Conservation (phyloP, 805 yeast genomes). For the Candida nonsorbophila region DNA sequence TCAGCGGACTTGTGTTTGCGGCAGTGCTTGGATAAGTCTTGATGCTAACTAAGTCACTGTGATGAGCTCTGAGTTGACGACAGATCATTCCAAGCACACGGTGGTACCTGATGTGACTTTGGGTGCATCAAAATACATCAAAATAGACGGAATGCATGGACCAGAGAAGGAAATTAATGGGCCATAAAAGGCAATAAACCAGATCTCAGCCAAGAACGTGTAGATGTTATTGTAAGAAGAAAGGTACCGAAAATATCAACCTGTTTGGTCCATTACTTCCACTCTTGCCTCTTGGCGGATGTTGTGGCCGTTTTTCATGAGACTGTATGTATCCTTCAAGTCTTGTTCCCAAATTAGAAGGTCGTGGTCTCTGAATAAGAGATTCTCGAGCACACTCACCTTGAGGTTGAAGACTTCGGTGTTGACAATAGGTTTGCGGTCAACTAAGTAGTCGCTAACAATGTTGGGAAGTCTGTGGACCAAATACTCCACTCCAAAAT, state of each 20-base stretch:
- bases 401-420: conserved; percentile 20
- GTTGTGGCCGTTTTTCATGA: conserved; percentile 20
- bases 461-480: conserved; percentile 19
- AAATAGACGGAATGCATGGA: too few relatives aligned
- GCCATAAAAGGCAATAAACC: too few relatives aligned
- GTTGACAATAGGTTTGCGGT: conserved; percentile 11
- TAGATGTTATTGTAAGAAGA: too few relatives aligned
- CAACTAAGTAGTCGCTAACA: conserved; percentile 15
- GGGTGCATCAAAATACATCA: too few relatives aligned
- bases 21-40: conserved; percentile 63
- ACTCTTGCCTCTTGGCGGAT: conserved; percentile 13
- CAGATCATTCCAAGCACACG: too few relatives aligned
- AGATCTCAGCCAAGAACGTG: too few relatives aligned
- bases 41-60: conserved; percentile 1
- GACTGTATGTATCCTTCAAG: conserved; percentile 10
- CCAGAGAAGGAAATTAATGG: too few relatives aligned
- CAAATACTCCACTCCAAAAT: conserved; percentile 14
- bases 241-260: too few relatives aligned
- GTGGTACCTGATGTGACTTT: too few relatives aligned
- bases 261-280: conserved; percentile 20
- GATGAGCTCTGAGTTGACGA: too few relatives aligned
- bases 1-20: conserved; percentile 74
- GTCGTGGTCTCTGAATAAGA: conserved; percentile 11
- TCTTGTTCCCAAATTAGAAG: conserved; percentile 18
- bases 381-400: conserved; percentile 16